These are phyloP conservation scores for Ascocoryne sarcoides DNA, from an alignment of 2,329 filamentous ascomycete species.

Conservation along the genomic window DNA sequence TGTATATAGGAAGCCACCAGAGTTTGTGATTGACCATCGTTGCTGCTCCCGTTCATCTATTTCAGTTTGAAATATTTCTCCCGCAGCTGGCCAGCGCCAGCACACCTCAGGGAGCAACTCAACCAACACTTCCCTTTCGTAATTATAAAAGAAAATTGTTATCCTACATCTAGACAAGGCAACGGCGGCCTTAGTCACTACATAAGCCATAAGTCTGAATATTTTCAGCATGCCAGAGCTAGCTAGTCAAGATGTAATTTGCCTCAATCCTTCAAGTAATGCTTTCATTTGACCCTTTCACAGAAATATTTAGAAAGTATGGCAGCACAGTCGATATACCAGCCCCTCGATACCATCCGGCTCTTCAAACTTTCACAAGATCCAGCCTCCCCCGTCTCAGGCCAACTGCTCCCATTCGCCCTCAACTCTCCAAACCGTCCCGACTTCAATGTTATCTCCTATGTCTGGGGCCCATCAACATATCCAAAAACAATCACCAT, in stretches of 20 bases:
- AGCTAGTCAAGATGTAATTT: not conserved
- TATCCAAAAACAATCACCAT: not conserved
- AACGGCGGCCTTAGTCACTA: too few species aligned
- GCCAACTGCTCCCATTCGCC: not conserved
- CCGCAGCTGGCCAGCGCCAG: too few species aligned
- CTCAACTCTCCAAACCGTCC: not conserved
- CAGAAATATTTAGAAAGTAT: not conserved
- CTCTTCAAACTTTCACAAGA: not conserved
- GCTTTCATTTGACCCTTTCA: not conserved
- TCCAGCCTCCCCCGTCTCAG: not conserved
- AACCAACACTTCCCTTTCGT: too few species aligned
- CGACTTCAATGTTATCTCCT: slow-evolving; percentile 2
- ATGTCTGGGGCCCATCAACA: slow-evolving; percentile 4
- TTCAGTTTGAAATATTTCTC: too few species aligned
- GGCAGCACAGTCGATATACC: not conserved
- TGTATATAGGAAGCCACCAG: too few species aligned
- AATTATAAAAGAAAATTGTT: not conserved
- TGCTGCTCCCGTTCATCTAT: too few species aligned
- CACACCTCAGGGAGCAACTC: too few species aligned
- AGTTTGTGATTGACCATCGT: too few species aligned
- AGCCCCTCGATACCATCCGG: not conserved
- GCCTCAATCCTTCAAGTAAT: not conserved
- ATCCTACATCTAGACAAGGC: too few species aligned
- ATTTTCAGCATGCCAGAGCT: not conserved
- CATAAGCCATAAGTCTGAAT: not conserved